A percentile compares a stretch with the other conserved stretches of the same genome.
These are phyloP conservation scores for Mimosa bimucronata DNA, from an alignment of 306 rosid genomes.

Conservation along the genomic window DNA sequence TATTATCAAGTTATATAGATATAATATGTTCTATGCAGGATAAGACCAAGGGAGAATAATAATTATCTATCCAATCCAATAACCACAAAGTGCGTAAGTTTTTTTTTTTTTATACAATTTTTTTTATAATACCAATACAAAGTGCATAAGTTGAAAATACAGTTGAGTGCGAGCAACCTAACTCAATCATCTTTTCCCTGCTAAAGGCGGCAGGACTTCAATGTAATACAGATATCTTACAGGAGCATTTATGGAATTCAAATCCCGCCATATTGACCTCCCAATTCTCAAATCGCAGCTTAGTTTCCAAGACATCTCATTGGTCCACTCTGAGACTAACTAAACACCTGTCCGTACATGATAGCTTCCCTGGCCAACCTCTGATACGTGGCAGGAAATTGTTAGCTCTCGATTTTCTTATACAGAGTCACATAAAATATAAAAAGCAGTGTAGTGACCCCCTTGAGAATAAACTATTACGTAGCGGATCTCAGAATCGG, in stretches of 20 bases:
- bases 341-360: neutral
- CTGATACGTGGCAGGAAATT: neutral
- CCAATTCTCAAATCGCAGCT: neutral
- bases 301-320: neutral
- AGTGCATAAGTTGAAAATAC: neutral
- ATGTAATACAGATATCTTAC: neutral
- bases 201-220: neutral
- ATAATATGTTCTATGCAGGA: too few relatives aligned
- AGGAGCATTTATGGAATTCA: neutral
- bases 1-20: too few relatives aligned
- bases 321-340: neutral
- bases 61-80: too few relatives aligned
- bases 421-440: neutral
- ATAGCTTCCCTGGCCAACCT: neutral
- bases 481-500: neutral
- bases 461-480: neutral
- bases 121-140: too few relatives aligned
- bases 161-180: neutral
- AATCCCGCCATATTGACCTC: neutral
- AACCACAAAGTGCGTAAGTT: too few relatives aligned
- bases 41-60: too few relatives aligned
- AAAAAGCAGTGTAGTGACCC: neutral
- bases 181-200: neutral
- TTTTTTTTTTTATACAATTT: too few relatives aligned
- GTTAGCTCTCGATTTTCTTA: neutral